Evolutionary conservation across 345 rosid genomes (phyloP).

Genomic region (Salix purpurea): DNA sequence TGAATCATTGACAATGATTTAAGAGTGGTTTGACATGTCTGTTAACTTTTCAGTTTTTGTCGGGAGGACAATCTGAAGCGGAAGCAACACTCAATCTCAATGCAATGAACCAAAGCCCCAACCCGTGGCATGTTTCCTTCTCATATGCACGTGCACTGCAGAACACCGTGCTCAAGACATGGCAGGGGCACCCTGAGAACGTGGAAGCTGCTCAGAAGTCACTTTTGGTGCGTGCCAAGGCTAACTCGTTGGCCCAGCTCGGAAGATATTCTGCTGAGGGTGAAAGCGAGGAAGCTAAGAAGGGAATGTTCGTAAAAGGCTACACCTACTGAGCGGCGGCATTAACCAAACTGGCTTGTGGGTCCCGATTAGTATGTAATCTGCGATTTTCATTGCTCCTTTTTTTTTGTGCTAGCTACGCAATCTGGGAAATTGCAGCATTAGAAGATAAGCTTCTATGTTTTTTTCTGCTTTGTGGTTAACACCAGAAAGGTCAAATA

Average conservation of each 20-base stretch:
- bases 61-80: constrained; percentile 96
- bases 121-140: constrained; percentile 99
- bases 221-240: constrained; percentile 88
- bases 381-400: not conserved
- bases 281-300: constrained; percentile 87
- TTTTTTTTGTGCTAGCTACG: not conserved
- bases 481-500: constrained; percentile 12
- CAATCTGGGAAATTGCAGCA: no score
- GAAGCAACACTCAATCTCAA: constrained; percentile 91
- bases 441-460: no score
- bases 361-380: not conserved
- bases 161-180: constrained; percentile 88
- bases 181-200: constrained; percentile 89
- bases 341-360: not conserved
- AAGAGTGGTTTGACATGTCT: not conserved
- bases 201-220: constrained; percentile 77
- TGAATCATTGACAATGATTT: not conserved
- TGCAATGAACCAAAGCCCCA: constrained; percentile 95
- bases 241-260: constrained; percentile 92
- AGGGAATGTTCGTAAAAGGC: constrained; percentile 96
- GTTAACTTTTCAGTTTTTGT: constrained; percentile 59
- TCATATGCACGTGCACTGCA: constrained; percentile 96
- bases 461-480: no score
- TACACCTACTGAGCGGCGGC: constrained; percentile 64
- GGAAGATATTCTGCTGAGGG: constrained; percentile 83